Evolutionary conservation across 2,329 filamentous ascomycete species (phyloP), one percentile per base, ranked within the genome.

Genomic region (Ceratocystis alfenasii): DNA sequence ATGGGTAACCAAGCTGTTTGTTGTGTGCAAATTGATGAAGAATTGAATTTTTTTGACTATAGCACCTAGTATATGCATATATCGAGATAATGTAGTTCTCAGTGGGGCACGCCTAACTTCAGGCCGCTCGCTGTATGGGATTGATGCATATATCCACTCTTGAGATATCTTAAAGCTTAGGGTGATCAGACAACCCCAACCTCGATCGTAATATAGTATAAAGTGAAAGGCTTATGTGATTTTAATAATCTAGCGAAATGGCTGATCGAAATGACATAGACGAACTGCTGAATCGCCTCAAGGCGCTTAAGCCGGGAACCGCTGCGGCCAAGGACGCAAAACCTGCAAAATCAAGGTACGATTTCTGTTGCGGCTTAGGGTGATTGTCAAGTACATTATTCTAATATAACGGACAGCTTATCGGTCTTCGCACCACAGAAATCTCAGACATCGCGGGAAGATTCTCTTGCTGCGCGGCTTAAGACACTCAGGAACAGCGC

Each of bases 401-500:
- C 55, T 59, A 36, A 59, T 30, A 33, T 36, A n/a, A 59, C 33
- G 15, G 8, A 33, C 12, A 61, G 10, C 36, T 20, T 57, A 60
- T 65, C 59, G 65, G 41, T 20, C 65, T 69, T 57, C 69, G 46
- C 50, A 70, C 70, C 70, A 50, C 65, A 70, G 62, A 70, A 70
- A 60, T 69, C 72, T 69, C 72, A 66, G 36, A 71, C 74, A 1
- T 79, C 79, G 0, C 75, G 75, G 50, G 80, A 83, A 69, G 81
- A 84, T 71, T 75, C 76, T 7, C 75, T 85, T 7, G 75, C 81
- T 1, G 78, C 78, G 1, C 77, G 82, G 25, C 75, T 85, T 57
- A 80, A 79, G 69, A 78, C 75, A 5, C 74, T 85, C 22, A 78
- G 82, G 6, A 55, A 63, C 33, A 61, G 17, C 36, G 12, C 22